A percentile compares a stretch with the other conserved stretches of the same genome.
phyloP scores from a whole-genome alignment of 2,329 filamentous ascomycete species.

The Aspergillus tubingensis region DNA sequence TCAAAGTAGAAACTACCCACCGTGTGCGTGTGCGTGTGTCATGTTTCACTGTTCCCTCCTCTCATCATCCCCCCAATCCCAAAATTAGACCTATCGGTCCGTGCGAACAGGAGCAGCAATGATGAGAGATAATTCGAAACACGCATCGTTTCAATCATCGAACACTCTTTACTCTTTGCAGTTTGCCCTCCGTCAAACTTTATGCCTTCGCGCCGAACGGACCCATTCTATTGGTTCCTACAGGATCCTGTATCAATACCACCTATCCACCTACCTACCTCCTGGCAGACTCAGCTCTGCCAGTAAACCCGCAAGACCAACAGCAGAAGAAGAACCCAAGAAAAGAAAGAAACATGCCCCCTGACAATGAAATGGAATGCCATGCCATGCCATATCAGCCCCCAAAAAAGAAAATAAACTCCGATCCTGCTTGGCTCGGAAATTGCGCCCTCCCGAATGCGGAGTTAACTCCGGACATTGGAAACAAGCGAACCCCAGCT shows the following conservation, averaged over 20 bases:
- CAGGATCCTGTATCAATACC: background rate
- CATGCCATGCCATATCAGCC: background rate
- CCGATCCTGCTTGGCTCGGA: background rate
- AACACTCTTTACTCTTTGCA: no score
- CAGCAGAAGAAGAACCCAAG: no score
- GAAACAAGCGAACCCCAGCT: no score
- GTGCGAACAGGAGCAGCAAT: background rate
- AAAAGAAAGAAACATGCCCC: background rate
- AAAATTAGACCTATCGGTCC: background rate
- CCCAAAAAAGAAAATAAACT: background rate
- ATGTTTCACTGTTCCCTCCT: background rate
- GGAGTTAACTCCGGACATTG: background rate
- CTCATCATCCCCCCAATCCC: background rate
- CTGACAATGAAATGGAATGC: background rate
- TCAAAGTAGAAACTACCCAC: conserved; percentile 25
- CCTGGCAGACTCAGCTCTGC: background rate
- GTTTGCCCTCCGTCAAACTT: no score
- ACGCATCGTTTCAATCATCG: background rate
- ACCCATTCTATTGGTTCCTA: no score
- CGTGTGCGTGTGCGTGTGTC: background rate
- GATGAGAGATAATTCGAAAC: background rate
- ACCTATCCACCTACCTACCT: background rate
- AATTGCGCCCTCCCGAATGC: background rate
- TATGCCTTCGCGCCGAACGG: background rate
- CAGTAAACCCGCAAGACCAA: no score